Base-by-base conservation (phyloP, 208 protist genomes). In the Acanthamoeba lugdunensis region DNA sequence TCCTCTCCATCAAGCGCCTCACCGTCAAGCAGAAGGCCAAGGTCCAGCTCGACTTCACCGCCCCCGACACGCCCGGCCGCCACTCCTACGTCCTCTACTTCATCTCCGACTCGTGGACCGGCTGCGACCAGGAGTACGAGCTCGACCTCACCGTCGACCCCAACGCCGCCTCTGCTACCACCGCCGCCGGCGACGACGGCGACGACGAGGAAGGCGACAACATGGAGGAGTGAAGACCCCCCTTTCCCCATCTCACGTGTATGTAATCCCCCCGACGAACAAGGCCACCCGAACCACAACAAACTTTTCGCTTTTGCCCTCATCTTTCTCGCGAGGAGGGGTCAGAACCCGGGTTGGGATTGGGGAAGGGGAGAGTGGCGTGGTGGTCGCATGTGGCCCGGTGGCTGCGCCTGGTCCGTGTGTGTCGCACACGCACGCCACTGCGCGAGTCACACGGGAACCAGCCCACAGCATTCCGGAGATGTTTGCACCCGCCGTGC, bases 91-190 rank as follows among this genome's bases (percentile, higher is more conserved):
- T 56, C 30, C 94, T 99, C 28, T 98, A 97, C 95, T 91, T 98
- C 52, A 98, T 98, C 94, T 98, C 96, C 89, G 98, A 99, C 87
- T 98, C 97, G 6, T 99, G 98, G 77, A 52, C 95, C 61, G 98
- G 98, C 77, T 98, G 97, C 95, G 98, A 98, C 92, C 97, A 98
- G 84, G 97, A 98, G 95, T 96, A 97, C 93, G 95, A 96, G 56
- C n/a, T 89, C 28, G 33, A 67, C 21, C 50, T 89, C 81, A 67
- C 50, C 50, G 81, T 89, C 50, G 81, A 67, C 81, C 81, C 81
- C 54, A 79, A 79, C 71, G 41, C 41, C 37, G 41, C 81, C 7
- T 37, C 81, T 65, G 48, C 50, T 18, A 30, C 81, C 50, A 48
- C 50, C 50, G 81, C 56, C 16, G 50, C 33, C 13, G 50, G 65